These are phyloP conservation scores for Thymus quinquecostatus DNA, from an alignment of 257 asterid species.

Conservation along the genomic window DNA sequence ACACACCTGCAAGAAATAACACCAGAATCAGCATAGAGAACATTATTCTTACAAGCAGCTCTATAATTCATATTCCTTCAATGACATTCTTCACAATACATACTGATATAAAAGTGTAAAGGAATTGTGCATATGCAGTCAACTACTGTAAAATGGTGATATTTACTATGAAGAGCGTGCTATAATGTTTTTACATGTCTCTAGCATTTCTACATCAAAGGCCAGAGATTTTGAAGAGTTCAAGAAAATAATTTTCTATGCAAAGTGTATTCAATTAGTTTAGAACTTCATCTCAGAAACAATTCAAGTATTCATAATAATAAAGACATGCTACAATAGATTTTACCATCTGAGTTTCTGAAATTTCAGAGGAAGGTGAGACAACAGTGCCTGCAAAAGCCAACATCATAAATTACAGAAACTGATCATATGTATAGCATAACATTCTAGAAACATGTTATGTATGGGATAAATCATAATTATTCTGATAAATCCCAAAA, in stretches of 20 bases:
- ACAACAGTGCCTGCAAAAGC: slow-evolving; percentile 71
- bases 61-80: background rate
- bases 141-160: background rate
- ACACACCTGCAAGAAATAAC: slow-evolving; percentile 71
- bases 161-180: background rate
- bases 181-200: background rate
- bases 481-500: background rate
- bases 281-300: slow-evolving; percentile 6
- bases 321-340: slow-evolving; percentile 23
- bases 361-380: slow-evolving; percentile 76
- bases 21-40: slow-evolving; percentile 31
- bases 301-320: slow-evolving; percentile 18
- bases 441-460: slow-evolving; percentile 24
- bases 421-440: background rate
- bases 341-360: slow-evolving; percentile 86
- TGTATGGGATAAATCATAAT: slow-evolving; percentile 9
- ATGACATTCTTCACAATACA: slow-evolving; percentile 1
- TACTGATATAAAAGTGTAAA: slow-evolving; percentile 8
- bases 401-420: slow-evolving; percentile 38
- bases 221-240: background rate
- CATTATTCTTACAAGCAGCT: background rate
- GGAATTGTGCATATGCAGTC: background rate
- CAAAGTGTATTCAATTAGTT: background rate
- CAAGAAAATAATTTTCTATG: background rate
- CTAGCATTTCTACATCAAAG: background rate